phyloP scores from a whole-genome alignment of 306 rosid species.

The Quercus cerris region DNA sequence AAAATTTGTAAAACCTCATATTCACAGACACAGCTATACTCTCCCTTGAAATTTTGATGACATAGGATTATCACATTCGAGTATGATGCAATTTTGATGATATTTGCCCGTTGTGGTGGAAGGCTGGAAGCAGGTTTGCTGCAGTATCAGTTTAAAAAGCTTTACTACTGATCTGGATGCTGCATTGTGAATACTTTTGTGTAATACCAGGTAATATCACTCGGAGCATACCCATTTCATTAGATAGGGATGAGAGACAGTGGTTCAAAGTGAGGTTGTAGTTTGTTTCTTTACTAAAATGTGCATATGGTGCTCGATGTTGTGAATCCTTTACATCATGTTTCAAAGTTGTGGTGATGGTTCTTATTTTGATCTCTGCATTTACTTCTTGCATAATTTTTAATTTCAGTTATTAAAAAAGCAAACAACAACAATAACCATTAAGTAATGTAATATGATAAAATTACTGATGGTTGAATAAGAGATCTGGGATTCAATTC shows the following conservation, averaged over 20 bases:
- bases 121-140: constrained; percentile 24
- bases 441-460: too few species aligned
- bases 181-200: constrained; percentile 32
- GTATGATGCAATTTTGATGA: constrained; percentile 22
- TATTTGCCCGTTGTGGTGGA: constrained; percentile 14
- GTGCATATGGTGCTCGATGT: constrained; percentile 11
- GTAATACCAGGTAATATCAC: constrained; percentile 13
- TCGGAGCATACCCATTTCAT: neutral
- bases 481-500: too few species aligned
- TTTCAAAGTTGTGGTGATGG: neutral
- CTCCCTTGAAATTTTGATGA: constrained; percentile 9
- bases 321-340: neutral
- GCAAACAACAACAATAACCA: neutral
- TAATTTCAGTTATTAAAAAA: neutral
- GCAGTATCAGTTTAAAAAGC: constrained; percentile 3
- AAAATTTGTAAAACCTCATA: constrained; percentile 6
- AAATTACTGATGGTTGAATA: fast-evolving
- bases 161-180: constrained; percentile 20
- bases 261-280: neutral
- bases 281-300: neutral
- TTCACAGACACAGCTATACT: constrained; percentile 4
- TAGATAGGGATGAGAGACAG: constrained; percentile 10
- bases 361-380: neutral
- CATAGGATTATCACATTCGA: neutral
- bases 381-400: neutral